Evolutionary conservation across 768 basidiomycete species (phyloP).

Genomic region (Heimioporus sp.): DNA sequence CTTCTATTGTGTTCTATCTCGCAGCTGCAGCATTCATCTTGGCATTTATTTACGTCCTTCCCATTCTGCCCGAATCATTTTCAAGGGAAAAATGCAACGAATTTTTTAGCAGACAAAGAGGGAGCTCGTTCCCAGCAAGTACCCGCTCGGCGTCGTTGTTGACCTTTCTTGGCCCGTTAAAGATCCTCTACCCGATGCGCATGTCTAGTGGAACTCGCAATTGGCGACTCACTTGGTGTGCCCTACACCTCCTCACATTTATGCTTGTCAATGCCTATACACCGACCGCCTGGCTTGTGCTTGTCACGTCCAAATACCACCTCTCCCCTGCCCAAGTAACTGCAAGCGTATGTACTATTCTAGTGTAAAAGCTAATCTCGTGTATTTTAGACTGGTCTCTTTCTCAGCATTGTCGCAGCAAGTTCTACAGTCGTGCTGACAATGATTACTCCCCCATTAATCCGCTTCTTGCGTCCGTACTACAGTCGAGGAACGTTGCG

Average conservation of each 20-base stretch:
- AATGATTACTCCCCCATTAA: constrained; percentile 18
- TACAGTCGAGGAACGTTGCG: constrained; percentile 11
- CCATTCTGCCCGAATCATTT: constrained; percentile 31
- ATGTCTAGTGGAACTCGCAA: constrained; percentile 19
- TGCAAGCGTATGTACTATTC: neutral
- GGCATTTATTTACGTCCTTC: constrained; percentile 21
- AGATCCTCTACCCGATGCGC: constrained; percentile 17
- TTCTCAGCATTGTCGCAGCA: constrained; percentile 16
- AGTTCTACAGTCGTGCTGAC: constrained; percentile 18
- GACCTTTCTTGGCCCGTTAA: constrained; percentile 23
- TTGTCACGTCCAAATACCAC: constrained; percentile 24
- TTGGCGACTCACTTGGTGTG: constrained; percentile 31
- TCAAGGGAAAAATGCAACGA: constrained; percentile 19
- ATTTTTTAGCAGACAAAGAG: constrained; percentile 4
- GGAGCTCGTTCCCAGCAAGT: neutral
- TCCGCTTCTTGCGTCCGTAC: constrained; percentile 25
- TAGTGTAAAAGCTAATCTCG: neutral
- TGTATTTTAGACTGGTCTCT: constrained; percentile 24
- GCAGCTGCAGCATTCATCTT: constrained; percentile 9
- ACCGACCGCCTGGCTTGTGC: constrained; percentile 16
- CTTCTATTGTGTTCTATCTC: constrained; percentile 21
- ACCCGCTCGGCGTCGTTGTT: neutral
- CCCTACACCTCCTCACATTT: constrained; percentile 23
- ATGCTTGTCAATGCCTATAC: constrained; percentile 15
- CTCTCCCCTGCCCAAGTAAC: constrained; percentile 28